Percentiles rank a stretch among this genome's conserved stretches.
phyloP scores from a whole-genome alignment of 1,284 basidiomycete species.

The Psilocybe mexicana region DNA sequence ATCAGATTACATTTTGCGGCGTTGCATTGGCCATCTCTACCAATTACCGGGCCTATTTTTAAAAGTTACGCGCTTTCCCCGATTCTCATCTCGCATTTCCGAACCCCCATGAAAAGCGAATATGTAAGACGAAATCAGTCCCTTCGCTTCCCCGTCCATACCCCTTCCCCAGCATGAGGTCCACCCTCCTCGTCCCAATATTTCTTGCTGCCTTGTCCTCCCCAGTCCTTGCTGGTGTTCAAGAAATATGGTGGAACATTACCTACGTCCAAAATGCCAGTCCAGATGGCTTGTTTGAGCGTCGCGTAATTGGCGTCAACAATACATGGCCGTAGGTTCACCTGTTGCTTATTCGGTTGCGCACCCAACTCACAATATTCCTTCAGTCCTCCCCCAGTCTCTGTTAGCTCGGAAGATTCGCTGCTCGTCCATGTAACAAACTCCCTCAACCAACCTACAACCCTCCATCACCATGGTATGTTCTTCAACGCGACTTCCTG shows the following conservation, averaged over 20 bases:
- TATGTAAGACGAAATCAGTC: constrained; percentile 8
- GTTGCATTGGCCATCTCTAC: neutral
- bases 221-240: constrained; percentile 53
- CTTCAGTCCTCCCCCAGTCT: constrained; percentile 74
- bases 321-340: constrained; percentile 83
- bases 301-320: constrained; percentile 85
- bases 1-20: constrained; percentile 17
- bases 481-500: constrained; percentile 86
- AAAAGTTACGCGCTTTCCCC: neutral
- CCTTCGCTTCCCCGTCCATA: constrained; percentile 5
- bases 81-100: constrained; percentile 11
- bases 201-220: constrained; percentile 28
- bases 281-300: constrained; percentile 74
- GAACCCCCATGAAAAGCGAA: constrained; percentile 2
- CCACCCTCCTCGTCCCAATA: constrained; percentile 14
- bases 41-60: constrained; percentile 14
- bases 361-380: neutral
- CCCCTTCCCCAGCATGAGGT: constrained; percentile 14
- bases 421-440: constrained; percentile 79
- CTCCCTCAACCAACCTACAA: constrained; percentile 59
- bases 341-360: neutral
- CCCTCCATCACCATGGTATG: constrained; percentile 91
- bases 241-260: constrained; percentile 82
- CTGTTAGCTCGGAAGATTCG: constrained; percentile 71
- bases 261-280: constrained; percentile 70